phyloP scores from a whole-genome alignment of 306 rosid species.

The Prunus dulcis region DNA sequence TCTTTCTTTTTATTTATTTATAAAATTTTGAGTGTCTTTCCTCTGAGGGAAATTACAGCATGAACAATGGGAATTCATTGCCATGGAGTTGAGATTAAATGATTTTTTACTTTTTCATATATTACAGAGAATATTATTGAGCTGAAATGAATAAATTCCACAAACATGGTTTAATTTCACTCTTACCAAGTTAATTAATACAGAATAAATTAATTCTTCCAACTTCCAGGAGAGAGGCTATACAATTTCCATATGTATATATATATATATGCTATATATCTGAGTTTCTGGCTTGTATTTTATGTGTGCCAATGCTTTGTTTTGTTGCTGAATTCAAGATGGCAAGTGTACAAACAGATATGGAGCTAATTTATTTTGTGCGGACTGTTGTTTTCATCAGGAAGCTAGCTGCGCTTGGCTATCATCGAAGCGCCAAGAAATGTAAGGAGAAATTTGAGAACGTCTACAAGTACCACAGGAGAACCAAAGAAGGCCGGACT shows the following conservation, averaged over 20 bases:
- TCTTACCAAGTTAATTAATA: neutral
- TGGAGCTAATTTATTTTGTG: neutral
- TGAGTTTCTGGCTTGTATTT: neutral
- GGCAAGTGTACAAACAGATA: conserved; percentile 15
- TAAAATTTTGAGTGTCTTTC: neutral
- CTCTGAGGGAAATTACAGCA: neutral
- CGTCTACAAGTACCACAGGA: conserved; percentile 88
- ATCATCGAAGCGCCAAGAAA: conserved; percentile 78
- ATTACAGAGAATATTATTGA: too few species aligned
- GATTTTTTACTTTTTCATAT: neutral
- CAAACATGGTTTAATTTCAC: too few species aligned
- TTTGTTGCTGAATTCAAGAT: conserved; percentile 35
- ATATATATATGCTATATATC: neutral
- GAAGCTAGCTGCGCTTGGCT: conserved; percentile 87
- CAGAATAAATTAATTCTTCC: conserved; percentile 10
- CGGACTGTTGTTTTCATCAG: conserved; percentile 35
- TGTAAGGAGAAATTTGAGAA: conserved; percentile 98
- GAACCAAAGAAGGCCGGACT: conserved; percentile 84
- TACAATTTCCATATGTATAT: conserved; percentile 15
- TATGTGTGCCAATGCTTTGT: conserved; percentile 13
- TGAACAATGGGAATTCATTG: neutral
- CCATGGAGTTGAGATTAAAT: neutral
- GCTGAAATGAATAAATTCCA: too few species aligned
- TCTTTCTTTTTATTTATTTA: neutral
- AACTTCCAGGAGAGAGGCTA: neutral